A percentile compares a stretch with the other conserved stretches of the same genome.
These are phyloP conservation scores for Cytospora paraplurivora DNA, from an alignment of 2,329 filamentous ascomycete species.

Conservation along the genomic window DNA sequence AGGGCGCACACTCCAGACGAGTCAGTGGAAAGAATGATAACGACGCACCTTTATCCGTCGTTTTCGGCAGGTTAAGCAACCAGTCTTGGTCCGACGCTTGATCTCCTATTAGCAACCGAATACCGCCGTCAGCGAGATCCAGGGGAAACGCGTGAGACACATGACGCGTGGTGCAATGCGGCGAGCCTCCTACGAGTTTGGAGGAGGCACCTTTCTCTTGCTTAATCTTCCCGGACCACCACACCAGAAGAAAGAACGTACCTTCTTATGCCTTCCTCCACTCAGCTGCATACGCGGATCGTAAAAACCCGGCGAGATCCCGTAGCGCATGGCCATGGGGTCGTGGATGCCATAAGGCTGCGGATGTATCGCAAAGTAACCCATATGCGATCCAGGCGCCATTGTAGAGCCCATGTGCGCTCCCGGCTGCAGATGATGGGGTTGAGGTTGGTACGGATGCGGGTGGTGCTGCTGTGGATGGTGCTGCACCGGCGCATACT, in stretches of 20 bases:
- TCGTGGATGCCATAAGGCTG: slow-evolving; percentile 48
- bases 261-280: slow-evolving; percentile 59
- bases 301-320: slow-evolving; percentile 45
- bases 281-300: slow-evolving; percentile 51
- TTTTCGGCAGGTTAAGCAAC: slow-evolving; percentile 64
- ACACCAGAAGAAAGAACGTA: slow-evolving; percentile 37
- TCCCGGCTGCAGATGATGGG: slow-evolving; percentile 34
- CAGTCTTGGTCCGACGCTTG: slow-evolving; percentile 64
- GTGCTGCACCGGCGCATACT: slow-evolving; percentile 20
- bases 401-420: slow-evolving; percentile 42
- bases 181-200: slow-evolving; percentile 1
- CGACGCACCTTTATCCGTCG: slow-evolving; percentile 63
- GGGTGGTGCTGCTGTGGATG: slow-evolving; percentile 33
- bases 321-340: slow-evolving; percentile 49
- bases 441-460: slow-evolving; percentile 32
- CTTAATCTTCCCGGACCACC: background rate
- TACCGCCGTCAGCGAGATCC: slow-evolving; percentile 34
- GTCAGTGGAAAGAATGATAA: background rate
- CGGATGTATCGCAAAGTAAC: slow-evolving; percentile 48
- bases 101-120: slow-evolving; percentile 52
- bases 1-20: background rate
- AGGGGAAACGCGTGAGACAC: slow-evolving; percentile 25
- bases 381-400: slow-evolving; percentile 43
- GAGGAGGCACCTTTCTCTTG: background rate
- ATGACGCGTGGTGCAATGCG: slow-evolving; percentile 9